Percentiles rank a stretch among this genome's conserved stretches.
Evolutionary conservation across 208 protist genomes (phyloP).

Genomic region (Trypanosoma theileri): DNA sequence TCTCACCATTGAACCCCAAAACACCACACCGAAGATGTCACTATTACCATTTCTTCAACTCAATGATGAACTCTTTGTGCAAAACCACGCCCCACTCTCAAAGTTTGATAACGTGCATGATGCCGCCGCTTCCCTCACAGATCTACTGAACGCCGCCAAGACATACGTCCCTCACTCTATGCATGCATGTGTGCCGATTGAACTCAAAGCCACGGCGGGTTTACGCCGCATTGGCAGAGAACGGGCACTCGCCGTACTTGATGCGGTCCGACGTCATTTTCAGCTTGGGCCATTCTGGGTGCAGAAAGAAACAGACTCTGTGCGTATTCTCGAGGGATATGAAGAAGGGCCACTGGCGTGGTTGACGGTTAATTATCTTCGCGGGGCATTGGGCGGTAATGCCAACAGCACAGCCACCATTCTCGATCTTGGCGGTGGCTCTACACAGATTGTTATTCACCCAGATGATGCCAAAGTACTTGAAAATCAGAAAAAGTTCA

Average conservation of each 20-base stretch:
- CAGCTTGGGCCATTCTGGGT: conserved; percentile 39
- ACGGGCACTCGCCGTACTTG: conserved; percentile 37
- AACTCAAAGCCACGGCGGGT: conserved; percentile 75
- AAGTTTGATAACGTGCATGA: conserved; percentile 28
- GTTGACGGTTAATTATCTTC: conserved; percentile 84
- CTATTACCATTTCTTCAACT: conserved; percentile 31
- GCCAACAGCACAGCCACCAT: conserved; percentile 37
- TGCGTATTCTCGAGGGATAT: conserved; percentile 73
- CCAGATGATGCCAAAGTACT: conserved; percentile 23
- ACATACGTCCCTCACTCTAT: conserved; percentile 35
- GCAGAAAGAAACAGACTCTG: conserved; percentile 36
- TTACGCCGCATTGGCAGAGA: conserved; percentile 52
- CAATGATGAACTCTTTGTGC: conserved; percentile 51
- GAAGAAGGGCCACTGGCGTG: conserved; percentile 85
- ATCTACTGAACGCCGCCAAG: conserved; percentile 39
- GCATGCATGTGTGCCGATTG: conserved; percentile 53
- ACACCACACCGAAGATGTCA: not conserved
- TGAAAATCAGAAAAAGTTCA: conserved; percentile 7
- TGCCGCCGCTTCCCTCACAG: conserved; percentile 33
- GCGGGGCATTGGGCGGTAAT: conserved; percentile 24
- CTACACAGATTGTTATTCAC: conserved; percentile 80
- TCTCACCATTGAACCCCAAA: conserved; percentile 13
- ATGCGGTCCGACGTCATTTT: conserved; percentile 33
- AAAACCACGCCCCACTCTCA: conserved; percentile 49
- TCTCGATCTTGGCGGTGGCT: conserved; percentile 82